These are phyloP conservation scores for Ilyonectria mors-panacis DNA, from an alignment of 2,329 filamentous ascomycete genomes.

Conservation along the genomic window DNA sequence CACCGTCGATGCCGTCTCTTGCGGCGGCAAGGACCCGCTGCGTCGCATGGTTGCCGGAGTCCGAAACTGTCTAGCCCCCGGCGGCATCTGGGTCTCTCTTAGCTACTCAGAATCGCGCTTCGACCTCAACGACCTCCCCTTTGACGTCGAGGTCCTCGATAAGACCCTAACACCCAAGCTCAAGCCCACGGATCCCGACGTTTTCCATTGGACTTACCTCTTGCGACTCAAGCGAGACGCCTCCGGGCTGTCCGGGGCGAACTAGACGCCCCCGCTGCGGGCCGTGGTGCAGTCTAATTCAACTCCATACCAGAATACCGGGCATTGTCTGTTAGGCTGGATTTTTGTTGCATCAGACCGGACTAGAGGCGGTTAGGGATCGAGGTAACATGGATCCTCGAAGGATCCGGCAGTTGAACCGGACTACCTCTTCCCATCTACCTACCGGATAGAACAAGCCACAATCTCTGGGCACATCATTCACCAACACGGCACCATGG, in stretches of 20 bases:
- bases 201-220: conserved; percentile 63
- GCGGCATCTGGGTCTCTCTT: conserved; percentile 63
- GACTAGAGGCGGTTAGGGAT: conserved; percentile 4
- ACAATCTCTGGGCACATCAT: background rate
- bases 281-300: conserved; percentile 10
- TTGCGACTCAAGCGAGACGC: conserved; percentile 51
- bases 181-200: conserved; percentile 60
- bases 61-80: conserved; percentile 51
- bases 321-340: background rate
- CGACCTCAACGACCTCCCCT: conserved; percentile 54
- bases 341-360: background rate
- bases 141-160: conserved; percentile 59
- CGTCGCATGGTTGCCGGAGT: conserved; percentile 58
- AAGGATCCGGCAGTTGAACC: conserved; percentile 16
- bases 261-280: conserved; percentile 18
- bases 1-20: conserved; percentile 64
- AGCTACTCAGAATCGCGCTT: conserved; percentile 63
- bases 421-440: background rate
- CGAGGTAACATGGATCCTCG: conserved; percentile 10
- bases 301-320: background rate
- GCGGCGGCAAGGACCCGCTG: conserved; percentile 57
- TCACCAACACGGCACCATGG: background rate
- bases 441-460: conserved; percentile 14
- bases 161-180: conserved; percentile 60
- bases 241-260: background rate